Percentiles rank a stretch among this genome's conserved stretches.
phyloP scores from a whole-genome alignment of 257 asterid genomes.

The Solanum piurae region DNA sequence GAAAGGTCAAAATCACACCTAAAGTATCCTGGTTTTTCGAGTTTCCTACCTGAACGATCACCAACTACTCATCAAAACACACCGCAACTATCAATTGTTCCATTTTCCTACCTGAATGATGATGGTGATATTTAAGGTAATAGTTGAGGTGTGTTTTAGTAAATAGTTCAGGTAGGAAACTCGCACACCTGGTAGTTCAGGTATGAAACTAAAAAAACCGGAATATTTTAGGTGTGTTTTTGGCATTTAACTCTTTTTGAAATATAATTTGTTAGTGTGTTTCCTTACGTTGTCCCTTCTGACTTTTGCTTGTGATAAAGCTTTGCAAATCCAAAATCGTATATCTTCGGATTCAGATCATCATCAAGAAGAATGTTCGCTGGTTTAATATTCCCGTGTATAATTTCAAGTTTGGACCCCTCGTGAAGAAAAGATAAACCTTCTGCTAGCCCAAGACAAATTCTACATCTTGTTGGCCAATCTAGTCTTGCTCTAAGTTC shows the following conservation, averaged over 20 bases:
- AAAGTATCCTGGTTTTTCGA: background rate
- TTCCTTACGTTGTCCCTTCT: background rate
- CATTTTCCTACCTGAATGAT: too few relatives aligned
- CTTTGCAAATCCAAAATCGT: constrained; percentile 7
- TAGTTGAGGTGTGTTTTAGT: background rate
- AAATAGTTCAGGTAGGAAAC: background rate
- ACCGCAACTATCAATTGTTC: background rate
- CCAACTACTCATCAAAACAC: background rate
- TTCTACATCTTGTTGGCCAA: background rate
- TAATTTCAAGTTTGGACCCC: background rate
- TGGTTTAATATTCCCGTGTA: constrained; percentile 2
- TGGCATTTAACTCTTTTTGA: background rate
- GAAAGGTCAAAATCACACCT: background rate
- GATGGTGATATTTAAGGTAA: background rate
- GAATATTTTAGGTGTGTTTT: background rate
- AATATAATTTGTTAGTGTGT: background rate
- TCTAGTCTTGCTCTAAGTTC: background rate
- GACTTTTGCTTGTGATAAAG: background rate
- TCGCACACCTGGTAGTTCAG: background rate
- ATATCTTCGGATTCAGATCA: constrained; percentile 1
- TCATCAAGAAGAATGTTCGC: background rate
- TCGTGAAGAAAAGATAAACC: constrained; percentile 4
- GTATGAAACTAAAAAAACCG: background rate
- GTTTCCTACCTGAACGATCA: background rate
- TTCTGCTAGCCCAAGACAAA: constrained; percentile 7